Evolutionary conservation across 2,329 filamentous ascomycete genomes (phyloP), one percentile per base, ranked within the genome.

Genomic region (Metarhizium guizhouense): DNA sequence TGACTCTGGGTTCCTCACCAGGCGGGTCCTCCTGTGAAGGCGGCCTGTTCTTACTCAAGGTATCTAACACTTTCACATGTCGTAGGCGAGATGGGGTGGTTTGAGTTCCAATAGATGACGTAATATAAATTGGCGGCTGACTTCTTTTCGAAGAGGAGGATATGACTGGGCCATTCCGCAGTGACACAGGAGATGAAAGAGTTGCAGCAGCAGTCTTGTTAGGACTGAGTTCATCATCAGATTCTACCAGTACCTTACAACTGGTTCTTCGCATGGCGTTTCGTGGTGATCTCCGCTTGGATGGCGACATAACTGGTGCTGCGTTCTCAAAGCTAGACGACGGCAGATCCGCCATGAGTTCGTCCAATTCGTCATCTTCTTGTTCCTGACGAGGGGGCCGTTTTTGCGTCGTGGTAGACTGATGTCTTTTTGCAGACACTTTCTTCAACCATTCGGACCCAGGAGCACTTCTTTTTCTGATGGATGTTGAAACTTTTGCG

Each of bases 401-500:
- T n/a, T 36, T 4, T 56, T 25, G 32, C 32, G 13, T 48, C 51
- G 13, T 56, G 57, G 61, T 59, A n/a, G 59, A 60, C 11, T 58
- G 60, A 20, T 49, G 62, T 55, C 64, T 68, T 56, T 73, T 73
- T 25, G 47, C 60, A 14, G 65, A 56, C 38, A 62, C 51, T 38
- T 63, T 64, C 48, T 64, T 71, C 7, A 72, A 55, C 70, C 70
- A 72, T 4, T 66, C 64, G 7, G 67, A 66, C 8, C 61, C 60
- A 14, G 54, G 62, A 8, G 59, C 63, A 29, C 64, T 61, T 54
- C 65, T 58, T 48, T 66, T 67, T 52, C 59, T 64, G 20, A 61
- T 57, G 1, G 63, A 62, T 2, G 38, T 40, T 2, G 54, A 58
- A 16, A 50, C 54, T 16, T 51, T 52, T 29, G 51, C 49, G 18